Conservation (phyloP, 2,329 filamentous ascomycete species). For the Fusarium protoensiforme region DNA sequence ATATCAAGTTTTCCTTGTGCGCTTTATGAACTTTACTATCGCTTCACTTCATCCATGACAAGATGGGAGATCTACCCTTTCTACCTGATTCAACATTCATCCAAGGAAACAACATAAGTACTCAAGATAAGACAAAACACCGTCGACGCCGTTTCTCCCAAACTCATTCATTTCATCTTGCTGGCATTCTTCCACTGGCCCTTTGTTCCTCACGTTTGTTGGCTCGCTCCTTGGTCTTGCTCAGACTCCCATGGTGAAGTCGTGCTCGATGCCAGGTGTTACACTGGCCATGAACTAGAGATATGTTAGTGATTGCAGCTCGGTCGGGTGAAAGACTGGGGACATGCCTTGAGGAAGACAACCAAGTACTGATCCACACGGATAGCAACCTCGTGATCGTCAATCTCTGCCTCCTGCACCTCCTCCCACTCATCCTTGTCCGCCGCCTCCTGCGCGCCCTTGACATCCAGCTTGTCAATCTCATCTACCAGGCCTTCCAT, state of each 20-base stretch:
- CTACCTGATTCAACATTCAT: neutral
- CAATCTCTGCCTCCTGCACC: slow-evolving; percentile 68
- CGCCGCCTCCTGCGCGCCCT: slow-evolving; percentile 61
- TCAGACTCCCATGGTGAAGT: slow-evolving; percentile 42
- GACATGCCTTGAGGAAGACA: slow-evolving; percentile 82
- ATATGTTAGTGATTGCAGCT: neutral
- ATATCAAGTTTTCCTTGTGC: neutral
- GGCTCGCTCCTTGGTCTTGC: neutral
- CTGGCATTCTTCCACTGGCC: neutral
- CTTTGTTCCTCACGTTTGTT: neutral
- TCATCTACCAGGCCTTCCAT: slow-evolving; percentile 91
- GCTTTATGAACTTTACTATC: neutral
- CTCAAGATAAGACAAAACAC: slow-evolving; percentile 27
- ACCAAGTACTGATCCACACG: slow-evolving; percentile 90
- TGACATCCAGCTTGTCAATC: slow-evolving; percentile 72
- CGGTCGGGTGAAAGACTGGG: neutral
- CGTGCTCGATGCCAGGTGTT: slow-evolving; percentile 80
- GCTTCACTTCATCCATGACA: slow-evolving; percentile 13
- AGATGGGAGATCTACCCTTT: slow-evolving; percentile 23
- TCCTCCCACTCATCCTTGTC: slow-evolving; percentile 74
- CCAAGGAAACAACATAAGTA: neutral
- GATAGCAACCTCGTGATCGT: slow-evolving; percentile 81
- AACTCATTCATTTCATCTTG: slow-evolving; percentile 3
- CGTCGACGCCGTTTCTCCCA: slow-evolving; percentile 32
- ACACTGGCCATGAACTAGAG: slow-evolving; percentile 82